A percentile compares a stretch with the other conserved stretches of the same genome.
phyloP scores from a whole-genome alignment of 352 stramenopile species.

The Globisporangium iwayamae region DNA sequence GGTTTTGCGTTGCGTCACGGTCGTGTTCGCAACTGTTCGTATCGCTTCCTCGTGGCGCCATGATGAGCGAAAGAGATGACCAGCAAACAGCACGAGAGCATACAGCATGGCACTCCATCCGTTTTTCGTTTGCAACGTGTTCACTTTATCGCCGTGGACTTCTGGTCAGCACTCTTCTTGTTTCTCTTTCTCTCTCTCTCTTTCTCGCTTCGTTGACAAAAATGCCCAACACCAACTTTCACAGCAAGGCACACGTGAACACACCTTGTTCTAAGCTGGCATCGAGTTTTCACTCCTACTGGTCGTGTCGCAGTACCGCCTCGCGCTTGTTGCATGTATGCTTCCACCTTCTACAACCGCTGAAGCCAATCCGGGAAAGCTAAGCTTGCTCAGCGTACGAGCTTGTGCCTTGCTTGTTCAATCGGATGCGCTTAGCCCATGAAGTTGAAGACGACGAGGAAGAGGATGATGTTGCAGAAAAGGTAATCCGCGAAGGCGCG shows the following conservation, averaged over 20 bases:
- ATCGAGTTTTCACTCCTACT: background rate
- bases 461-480: slow-evolving; percentile 92
- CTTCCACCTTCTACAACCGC: background rate
- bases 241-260: background rate
- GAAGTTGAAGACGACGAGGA: slow-evolving; percentile 93
- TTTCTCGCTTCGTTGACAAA: background rate
- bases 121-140: slow-evolving; percentile 1
- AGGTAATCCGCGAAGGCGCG: slow-evolving; percentile 90
- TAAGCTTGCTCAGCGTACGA: background rate
- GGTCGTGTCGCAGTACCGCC: background rate
- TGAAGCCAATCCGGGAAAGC: background rate
- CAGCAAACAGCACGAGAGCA: background rate
- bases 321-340: background rate
- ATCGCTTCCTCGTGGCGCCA: background rate
- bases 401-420: background rate
- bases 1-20: background rate
- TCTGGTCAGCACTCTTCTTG: background rate
- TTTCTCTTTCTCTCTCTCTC: background rate
- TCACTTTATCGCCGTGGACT: slow-evolving; percentile 1
- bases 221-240: background rate
- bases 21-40: slow-evolving; percentile 3
- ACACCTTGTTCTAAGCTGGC: background rate
- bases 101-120: background rate
- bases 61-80: background rate
- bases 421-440: slow-evolving; percentile 68